Evolutionary conservation across 148 eudicot species (phyloP), one percentile per base, ranked within the genome.

Genomic region (Mesembryanthemum crystallinum): DNA sequence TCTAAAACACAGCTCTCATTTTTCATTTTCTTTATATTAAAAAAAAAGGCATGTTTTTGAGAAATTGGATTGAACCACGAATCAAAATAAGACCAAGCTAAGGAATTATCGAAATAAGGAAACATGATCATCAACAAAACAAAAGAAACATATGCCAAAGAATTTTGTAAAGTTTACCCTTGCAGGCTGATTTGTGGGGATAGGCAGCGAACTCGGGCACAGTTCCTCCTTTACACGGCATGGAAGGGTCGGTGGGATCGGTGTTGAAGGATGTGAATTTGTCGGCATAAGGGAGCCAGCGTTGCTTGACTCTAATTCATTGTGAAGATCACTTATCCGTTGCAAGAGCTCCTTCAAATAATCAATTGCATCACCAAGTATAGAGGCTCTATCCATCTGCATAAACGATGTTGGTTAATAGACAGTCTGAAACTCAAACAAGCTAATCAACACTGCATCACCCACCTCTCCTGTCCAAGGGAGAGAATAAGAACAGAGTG

Each of bases 371-470:
- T 90, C 95, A 27, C 92, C 92, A 4, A 88, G 90, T 65, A 90
- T 90, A 7, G 95, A 88, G 60, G 92, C 95, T 71, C 90, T 86
- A 67, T 90, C 92, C 92, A 90, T 88, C 95, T 90, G 79, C 61
- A 82, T 3, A 67, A 24, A 55, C 15, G 35, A 72, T 54, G 18
- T 72, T 27, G 25, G 70, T 24, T 20, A 69, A 10, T 25, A 61
- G 9, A 29, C 62, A 60, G 30, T 37, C 27, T 57, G 5, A 73
- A 70, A 60, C 64, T 58, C 25, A 14, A 35, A 23, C 7, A 7
- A 57, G n/a, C 10, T 57, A n/a, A 57, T 57, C 27, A 57, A 57
- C 25, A 21, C 2, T 45, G 14, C 14, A 57, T n/a, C 27, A 21
- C 10, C 27, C 61, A 7, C 5, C 61, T 8, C 25, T n/a, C 5